phyloP scores from a whole-genome alignment of 2,329 filamentous ascomycete genomes.

The Biscogniauxia sp. region DNA sequence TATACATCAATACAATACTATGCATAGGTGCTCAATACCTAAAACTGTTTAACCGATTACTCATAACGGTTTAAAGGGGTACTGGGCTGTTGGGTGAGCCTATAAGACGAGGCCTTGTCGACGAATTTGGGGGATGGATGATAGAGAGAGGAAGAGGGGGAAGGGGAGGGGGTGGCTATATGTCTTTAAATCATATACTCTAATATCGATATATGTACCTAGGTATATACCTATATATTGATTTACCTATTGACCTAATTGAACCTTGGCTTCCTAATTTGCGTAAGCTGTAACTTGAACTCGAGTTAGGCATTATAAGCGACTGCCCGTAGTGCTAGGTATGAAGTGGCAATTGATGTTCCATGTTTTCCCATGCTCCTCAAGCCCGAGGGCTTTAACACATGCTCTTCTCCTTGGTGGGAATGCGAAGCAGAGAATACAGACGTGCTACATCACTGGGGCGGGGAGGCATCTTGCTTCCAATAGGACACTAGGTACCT shows the following conservation, averaged over 20 bases:
- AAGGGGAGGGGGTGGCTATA: neutral
- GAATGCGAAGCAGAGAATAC: neutral
- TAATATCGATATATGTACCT: neutral
- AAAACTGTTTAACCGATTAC: neutral
- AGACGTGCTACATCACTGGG: neutral
- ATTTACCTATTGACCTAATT: neutral
- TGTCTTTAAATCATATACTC: neutral
- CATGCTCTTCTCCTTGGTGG: neutral
- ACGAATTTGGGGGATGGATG: neutral
- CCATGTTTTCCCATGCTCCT: neutral
- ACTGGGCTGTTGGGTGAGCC: neutral
- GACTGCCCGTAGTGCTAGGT: neutral
- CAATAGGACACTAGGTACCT: neutral
- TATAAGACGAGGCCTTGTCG: neutral
- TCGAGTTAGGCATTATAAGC: neutral
- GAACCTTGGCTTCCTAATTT: neutral
- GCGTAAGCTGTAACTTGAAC: neutral
- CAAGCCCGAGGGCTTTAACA: neutral
- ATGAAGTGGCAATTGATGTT: neutral
- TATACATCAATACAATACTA: too few species aligned
- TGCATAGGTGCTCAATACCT: too few species aligned
- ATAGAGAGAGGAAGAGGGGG: too few species aligned
- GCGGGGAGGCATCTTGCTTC: neutral
- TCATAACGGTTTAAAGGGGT: neutral
- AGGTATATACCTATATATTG: too few species aligned